Evolutionary conservation across 225 moss, liverwort and hornwort genomes (phyloP), one percentile per base, ranked within the genome.

Genomic region (Takakia lepidozioides): DNA sequence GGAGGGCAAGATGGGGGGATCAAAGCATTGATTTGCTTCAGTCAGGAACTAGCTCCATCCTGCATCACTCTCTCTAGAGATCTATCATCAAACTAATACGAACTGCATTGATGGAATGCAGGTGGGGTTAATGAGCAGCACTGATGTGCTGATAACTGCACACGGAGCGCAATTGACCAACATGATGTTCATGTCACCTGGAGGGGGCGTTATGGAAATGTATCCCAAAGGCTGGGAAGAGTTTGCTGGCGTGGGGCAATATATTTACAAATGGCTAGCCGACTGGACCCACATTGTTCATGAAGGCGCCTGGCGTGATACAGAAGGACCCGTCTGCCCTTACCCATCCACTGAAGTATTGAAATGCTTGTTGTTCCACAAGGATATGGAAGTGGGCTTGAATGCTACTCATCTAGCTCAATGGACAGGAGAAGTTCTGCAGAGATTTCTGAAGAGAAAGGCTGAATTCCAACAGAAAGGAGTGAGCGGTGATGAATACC

Each of bases 91-190:
- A n/a, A n/a, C n/a, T n/a, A n/a, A n/a, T n/a, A n/a, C n/a, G n/a
- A n/a, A n/a, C n/a, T n/a, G n/a, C n/a, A n/a, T n/a, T n/a, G n/a
- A n/a, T n/a, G n/a, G n/a, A n/a, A n/a, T 67, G 65, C 63, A 95
- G 89, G 98, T 98, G 3, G 67, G 67, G 26, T 45, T 77, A 26
- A 81, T 98, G 98, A 83, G 66, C 29, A 19, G 53, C 2, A 85
- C 83, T 0, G 68, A 98, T 54, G 72, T 98, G n/a, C 55, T 98
- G 24, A 56, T 98, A 0, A 85, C 78, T 0, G 69, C 62, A 19
- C 91, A 91, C 4, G 98, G 98, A 46, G 98, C 91, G 45, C 98
- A 98, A 53, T 25, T 91, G 62, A 98, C 98, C 29, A 98, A 98
- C 55, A 81, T 74, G 67, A 83, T 98, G 82, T 98, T 87, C 58